Base-by-base conservation (phyloP, 1,284 basidiomycete species). In the Ceraceosorus guamensis region DNA sequence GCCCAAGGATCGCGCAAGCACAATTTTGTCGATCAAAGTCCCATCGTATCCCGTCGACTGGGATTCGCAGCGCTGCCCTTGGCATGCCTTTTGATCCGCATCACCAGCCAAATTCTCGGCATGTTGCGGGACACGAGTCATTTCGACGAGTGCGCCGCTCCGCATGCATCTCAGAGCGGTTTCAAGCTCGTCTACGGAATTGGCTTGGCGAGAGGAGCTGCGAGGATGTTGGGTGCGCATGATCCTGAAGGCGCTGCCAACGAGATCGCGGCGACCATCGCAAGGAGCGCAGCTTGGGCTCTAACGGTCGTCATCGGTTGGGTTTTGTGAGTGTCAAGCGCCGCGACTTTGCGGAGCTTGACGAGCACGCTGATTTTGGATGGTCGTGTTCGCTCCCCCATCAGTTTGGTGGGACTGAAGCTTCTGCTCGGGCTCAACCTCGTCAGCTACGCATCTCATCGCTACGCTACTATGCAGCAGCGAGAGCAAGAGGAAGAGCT, bases 61-160 rank as follows among this genome's bases (percentile, higher is more conserved):
- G 95, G 95, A 10, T 95, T 98, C 71, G 87, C 93, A 0, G 86
- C 91, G 0, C 81, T 98, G 16, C 95, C 95, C 0, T 82, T 98
- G 1, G 89, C 91, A 0, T 91, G 91, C 31, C 82, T 98, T 7
- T 85, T 87, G n/a, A 84, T 96, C 58, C 83, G 96, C 33, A 85
- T 98, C 35, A 85, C 86, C 35, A 82, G 85, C 5, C 93, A 97
- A 73, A 89, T 88, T 4, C 64, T 81, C 35, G 79, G 79, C 37
- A 83, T 83, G 80, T 77, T 91, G 46, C 82, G 80, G 18, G 78
- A 79, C 52, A 69, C 63, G 46, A 71, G 74, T 37, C 68, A 73
- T 35, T 66, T 76, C 48, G 77, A 79, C 60, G 78, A 79, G 55
- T 77, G 74, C 55, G 70, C 69, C 13, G 55, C 57, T 1, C 64